Conservation (phyloP, 495 filamentous ascomycete species). For the Aspergillus hancockii region DNA sequence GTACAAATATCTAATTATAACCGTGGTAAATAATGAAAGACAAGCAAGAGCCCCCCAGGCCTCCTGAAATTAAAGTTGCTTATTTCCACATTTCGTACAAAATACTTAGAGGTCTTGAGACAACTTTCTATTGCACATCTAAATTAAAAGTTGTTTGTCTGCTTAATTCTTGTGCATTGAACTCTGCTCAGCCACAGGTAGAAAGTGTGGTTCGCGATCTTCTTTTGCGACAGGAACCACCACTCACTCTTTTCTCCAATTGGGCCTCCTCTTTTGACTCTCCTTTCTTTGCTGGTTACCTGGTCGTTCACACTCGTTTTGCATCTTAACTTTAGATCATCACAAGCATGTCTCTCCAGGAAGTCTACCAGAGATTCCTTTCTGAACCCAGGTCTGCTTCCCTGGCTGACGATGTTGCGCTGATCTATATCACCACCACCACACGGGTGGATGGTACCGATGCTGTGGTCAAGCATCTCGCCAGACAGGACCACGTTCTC, state of each 20-base stretch:
- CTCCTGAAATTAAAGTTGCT: background rate
- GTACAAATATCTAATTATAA: conserved; percentile 1
- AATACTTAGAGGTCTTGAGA: background rate
- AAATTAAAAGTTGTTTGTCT: background rate
- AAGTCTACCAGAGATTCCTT: conserved; percentile 77
- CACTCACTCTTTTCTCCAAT: background rate
- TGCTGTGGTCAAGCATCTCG: conserved; percentile 77
- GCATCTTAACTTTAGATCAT: conserved; percentile 10
- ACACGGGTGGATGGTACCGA: conserved; percentile 67
- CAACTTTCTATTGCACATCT: background rate
- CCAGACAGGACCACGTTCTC: conserved; percentile 58
- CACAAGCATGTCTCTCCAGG: conserved; percentile 58
- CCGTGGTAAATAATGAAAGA: conserved; percentile 1
- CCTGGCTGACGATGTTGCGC: conserved; percentile 68
- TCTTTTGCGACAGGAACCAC: conserved; percentile 14
- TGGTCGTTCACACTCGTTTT: conserved; percentile 19
- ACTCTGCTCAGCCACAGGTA: background rate
- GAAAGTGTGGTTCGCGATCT: conserved; percentile 18
- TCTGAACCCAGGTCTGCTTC: conserved; percentile 63
- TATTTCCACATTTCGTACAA: background rate
- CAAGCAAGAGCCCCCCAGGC: background rate
- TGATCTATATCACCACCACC: conserved; percentile 92
- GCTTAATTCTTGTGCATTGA: background rate
- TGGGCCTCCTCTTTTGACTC: background rate
- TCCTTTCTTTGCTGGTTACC: background rate